A percentile compares a stretch with the other conserved stretches of the same genome.
phyloP scores from a whole-genome alignment of 495 filamentous ascomycete genomes.

The Bacidia gigantensis region DNA sequence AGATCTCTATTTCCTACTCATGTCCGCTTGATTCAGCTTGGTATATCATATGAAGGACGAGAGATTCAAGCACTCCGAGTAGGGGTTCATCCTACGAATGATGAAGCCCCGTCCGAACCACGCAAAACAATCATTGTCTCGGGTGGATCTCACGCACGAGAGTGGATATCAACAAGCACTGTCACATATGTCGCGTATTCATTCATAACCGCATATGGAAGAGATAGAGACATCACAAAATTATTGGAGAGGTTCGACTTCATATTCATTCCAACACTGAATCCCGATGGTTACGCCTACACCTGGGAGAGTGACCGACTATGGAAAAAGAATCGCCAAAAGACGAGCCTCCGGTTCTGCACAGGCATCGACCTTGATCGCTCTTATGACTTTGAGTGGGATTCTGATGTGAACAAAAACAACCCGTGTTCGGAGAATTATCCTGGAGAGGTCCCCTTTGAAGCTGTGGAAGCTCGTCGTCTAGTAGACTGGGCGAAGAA shows the following conservation, averaged over 20 bases:
- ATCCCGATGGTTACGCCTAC: constrained; percentile 89
- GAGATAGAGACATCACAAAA: constrained; percentile 49
- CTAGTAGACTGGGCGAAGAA: constrained; percentile 80
- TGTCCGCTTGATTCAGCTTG: constrained; percentile 59
- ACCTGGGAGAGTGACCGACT: constrained; percentile 84
- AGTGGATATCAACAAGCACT: constrained; percentile 91
- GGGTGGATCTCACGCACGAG: constrained; percentile 78
- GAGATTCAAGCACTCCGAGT: constrained; percentile 72
- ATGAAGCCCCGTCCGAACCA: constrained; percentile 25
- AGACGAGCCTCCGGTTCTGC: constrained; percentile 70
- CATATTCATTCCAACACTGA: constrained; percentile 78
- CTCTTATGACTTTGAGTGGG: constrained; percentile 74
- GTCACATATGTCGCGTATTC: constrained; percentile 85
- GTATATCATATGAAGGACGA: constrained; percentile 70
- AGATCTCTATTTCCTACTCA: constrained; percentile 77
- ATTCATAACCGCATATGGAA: constrained; percentile 70
- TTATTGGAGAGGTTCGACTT: constrained; percentile 73
- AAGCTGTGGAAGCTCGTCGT: constrained; percentile 60
- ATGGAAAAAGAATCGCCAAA: constrained; percentile 91
- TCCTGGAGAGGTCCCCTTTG: constrained; percentile 70
- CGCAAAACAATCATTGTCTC: constrained; percentile 71
- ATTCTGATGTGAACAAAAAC: constrained; percentile 45
- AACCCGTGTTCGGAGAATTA: constrained; percentile 92
- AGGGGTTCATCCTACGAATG: constrained; percentile 42
- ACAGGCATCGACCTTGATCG: constrained; percentile 82